phyloP scores from a whole-genome alignment of 2,329 filamentous ascomycete species.

The Hypoxylon sp. region DNA sequence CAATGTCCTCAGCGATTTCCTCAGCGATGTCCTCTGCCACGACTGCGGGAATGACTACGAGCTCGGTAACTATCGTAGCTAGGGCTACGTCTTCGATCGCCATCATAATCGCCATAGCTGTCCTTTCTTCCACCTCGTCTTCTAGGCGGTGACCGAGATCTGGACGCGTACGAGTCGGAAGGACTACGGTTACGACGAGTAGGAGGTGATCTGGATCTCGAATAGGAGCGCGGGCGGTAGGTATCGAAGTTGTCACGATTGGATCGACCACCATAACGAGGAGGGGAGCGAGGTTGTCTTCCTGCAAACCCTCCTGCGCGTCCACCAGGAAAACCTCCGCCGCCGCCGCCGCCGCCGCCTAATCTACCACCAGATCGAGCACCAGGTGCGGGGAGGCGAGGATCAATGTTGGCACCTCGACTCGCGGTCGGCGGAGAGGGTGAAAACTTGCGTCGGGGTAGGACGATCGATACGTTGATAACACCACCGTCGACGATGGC shows the following conservation, averaged over 20 bases:
- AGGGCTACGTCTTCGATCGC: constrained; percentile 59
- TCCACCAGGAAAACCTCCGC: constrained; percentile 53
- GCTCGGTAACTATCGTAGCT: constrained; percentile 60
- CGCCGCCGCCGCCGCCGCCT: constrained; percentile 50
- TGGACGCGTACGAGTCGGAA: constrained; percentile 48
- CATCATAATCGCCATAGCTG: constrained; percentile 50
- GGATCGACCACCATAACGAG: constrained; percentile 43
- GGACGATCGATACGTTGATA: constrained; percentile 88
- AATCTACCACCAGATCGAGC: constrained; percentile 50
- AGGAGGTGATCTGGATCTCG: constrained; percentile 59
- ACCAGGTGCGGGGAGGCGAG: constrained; percentile 60
- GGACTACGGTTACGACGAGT: constrained; percentile 50
- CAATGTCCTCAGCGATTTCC: constrained; percentile 45
- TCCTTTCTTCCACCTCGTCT: constrained; percentile 50
- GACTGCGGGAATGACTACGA: constrained; percentile 56
- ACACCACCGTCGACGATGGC: constrained; percentile 87
- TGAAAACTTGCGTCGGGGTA: constrained; percentile 85
- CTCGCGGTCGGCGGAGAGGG: constrained; percentile 79
- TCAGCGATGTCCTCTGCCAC: constrained; percentile 53
- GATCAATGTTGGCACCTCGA: constrained; percentile 69
- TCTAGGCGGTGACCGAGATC: constrained; percentile 53
- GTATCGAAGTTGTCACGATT: constrained; percentile 61
- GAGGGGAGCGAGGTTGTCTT: constrained; percentile 44
- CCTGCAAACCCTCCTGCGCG: constrained; percentile 47
- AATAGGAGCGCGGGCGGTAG: constrained; percentile 70